These are phyloP conservation scores for Sporothrix curviconia DNA, from an alignment of 2,329 filamentous ascomycete species.

Conservation along the genomic window DNA sequence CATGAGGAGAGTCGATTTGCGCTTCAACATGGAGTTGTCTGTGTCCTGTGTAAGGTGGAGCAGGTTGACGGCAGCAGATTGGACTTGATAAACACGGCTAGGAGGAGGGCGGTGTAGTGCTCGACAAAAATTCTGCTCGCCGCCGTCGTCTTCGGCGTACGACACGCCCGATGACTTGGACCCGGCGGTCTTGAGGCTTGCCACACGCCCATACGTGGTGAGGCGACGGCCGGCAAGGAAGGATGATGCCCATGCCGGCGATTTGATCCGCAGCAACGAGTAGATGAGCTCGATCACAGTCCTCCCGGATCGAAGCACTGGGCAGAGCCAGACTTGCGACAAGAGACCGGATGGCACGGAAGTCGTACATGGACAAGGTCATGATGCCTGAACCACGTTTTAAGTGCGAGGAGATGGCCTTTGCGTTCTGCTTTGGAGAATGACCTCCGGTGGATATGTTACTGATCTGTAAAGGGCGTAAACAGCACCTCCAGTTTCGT, in stretches of 20 bases:
- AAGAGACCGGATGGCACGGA: constrained; percentile 75
- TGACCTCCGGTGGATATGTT: constrained; percentile 50
- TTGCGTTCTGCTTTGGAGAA: constrained; percentile 80
- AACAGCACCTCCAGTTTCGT: constrained; percentile 86
- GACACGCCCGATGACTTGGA: constrained; percentile 40
- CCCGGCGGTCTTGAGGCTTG: constrained; percentile 71
- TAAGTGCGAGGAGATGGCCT: constrained; percentile 85
- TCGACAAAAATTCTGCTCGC: constrained; percentile 81
- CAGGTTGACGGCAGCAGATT: constrained; percentile 60
- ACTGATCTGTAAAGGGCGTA: constrained; percentile 83
- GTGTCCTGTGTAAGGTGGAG: constrained; percentile 61
- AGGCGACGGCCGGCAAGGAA: constrained; percentile 87
- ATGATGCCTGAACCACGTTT: constrained; percentile 92
- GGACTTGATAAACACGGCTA: constrained; percentile 78
- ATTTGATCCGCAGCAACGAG: constrained; percentile 74
- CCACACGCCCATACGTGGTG: constrained; percentile 93
- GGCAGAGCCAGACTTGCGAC: constrained; percentile 57
- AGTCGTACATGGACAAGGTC: constrained; percentile 80
- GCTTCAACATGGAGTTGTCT: constrained; percentile 63
- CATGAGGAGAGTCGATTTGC: constrained; percentile 89
- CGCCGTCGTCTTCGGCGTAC: constrained; percentile 58
- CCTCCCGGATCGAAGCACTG: constrained; percentile 53
- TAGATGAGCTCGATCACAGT: constrained; percentile 86
- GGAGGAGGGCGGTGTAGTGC: constrained; percentile 83
- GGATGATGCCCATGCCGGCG: constrained; percentile 88